These are phyloP conservation scores for Poa pratensis DNA, from an alignment of 176 grass and related monocot genomes.

Conservation along the genomic window DNA sequence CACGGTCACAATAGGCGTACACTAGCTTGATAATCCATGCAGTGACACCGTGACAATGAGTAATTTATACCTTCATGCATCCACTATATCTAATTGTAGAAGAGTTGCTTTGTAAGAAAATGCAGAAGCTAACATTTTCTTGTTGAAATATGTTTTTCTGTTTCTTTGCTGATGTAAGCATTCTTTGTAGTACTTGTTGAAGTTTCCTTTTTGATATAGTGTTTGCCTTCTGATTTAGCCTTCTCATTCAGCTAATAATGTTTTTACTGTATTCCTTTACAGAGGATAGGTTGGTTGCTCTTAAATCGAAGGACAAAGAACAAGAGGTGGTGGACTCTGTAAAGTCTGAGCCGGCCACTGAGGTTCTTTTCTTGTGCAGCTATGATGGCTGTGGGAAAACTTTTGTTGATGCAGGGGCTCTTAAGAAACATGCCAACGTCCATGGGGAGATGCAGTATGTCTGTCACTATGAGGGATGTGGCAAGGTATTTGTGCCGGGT, in stretches of 20 bases:
- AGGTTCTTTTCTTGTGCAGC: constrained; percentile 92
- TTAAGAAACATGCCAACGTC: constrained; percentile 83
- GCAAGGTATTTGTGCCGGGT: constrained; percentile 64
- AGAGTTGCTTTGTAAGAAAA: neutral
- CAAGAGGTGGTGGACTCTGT: constrained; percentile 47
- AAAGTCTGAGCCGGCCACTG: constrained; percentile 69
- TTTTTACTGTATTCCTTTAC: constrained; percentile 19
- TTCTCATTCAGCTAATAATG: constrained; percentile 12
- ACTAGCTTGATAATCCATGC: neutral
- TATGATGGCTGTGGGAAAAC: constrained; percentile 86
- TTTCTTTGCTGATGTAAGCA: constrained; percentile 27
- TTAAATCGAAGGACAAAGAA: constrained; percentile 67
- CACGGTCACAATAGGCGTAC: too few species aligned
- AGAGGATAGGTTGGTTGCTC: constrained; percentile 83
- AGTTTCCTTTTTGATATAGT: neutral
- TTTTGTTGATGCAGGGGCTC: constrained; percentile 73
- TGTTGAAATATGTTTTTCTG: neutral
- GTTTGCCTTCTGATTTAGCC: neutral
- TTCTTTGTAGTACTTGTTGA: constrained; percentile 47
- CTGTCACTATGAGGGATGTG: constrained; percentile 86
- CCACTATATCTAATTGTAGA: neutral
- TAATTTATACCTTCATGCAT: neutral
- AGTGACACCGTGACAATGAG: neutral
- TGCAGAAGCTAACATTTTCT: constrained; percentile 10
- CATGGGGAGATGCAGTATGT: constrained; percentile 88